Evolutionary conservation across 106 monocot species (phyloP).

Genomic region (Acorus calamus): DNA sequence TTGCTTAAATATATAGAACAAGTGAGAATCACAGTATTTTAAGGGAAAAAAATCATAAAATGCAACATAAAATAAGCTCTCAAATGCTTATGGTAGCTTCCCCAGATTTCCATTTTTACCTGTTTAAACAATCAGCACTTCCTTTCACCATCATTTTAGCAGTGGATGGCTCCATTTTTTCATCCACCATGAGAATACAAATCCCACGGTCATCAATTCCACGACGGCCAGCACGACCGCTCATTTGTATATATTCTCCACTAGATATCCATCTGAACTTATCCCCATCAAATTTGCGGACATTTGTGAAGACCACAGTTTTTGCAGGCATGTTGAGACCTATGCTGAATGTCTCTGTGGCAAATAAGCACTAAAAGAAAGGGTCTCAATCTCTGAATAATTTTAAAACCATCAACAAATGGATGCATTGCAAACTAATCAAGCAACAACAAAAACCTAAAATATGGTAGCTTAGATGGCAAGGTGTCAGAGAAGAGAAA

Average conservation of each 20-base stretch:
- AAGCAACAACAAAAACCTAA: too few relatives aligned
- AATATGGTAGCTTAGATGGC: too few relatives aligned
- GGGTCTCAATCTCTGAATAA: conserved; percentile 16
- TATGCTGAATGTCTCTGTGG: conserved; percentile 99
- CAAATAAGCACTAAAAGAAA: conserved; percentile 80
- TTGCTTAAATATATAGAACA: too few relatives aligned
- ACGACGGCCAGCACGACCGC: conserved; percentile 97
- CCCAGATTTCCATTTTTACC: conserved; percentile 20
- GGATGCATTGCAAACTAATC: background rate
- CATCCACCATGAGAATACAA: conserved; percentile 96
- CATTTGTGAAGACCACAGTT: conserved; percentile 95
- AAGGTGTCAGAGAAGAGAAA: too few relatives aligned
- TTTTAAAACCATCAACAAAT: background rate
- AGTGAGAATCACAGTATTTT: too few relatives aligned
- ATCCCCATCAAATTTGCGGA: conserved; percentile 97
- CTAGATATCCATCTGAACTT: conserved; percentile 97
- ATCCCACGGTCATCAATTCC: conserved; percentile 97
- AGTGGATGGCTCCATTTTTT: conserved; percentile 98
- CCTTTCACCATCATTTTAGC: conserved; percentile 95
- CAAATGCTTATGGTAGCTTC: too few relatives aligned
- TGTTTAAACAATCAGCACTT: conserved; percentile 92
- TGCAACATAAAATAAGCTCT: too few relatives aligned
- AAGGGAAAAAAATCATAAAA: too few relatives aligned
- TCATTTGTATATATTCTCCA: conserved; percentile 99
- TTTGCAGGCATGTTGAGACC: conserved; percentile 99